Evolutionary conservation across 2,329 filamentous ascomycete genomes (phyloP).

Genomic region (Trichoderma asperellum): DNA sequence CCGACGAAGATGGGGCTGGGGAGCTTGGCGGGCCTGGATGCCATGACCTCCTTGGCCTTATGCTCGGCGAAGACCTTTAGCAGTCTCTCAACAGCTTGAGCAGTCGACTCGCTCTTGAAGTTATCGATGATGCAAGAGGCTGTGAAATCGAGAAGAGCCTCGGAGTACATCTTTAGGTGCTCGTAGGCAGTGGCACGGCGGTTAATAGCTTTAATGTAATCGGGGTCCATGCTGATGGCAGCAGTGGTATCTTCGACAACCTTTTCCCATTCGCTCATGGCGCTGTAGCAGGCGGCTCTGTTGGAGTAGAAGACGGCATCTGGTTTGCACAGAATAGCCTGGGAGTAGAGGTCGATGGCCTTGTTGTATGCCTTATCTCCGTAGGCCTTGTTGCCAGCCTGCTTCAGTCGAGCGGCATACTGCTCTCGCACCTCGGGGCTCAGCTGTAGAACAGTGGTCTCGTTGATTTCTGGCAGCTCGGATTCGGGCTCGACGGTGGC

Average conservation of each 20-base stretch:
- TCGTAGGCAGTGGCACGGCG: constrained; percentile 96
- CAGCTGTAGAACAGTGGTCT: constrained; percentile 57
- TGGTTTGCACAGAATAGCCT: constrained; percentile 94
- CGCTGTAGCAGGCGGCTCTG: constrained; percentile 95
- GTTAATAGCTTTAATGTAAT: constrained; percentile 98
- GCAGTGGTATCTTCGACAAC: constrained; percentile 97
- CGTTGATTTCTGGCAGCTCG: constrained; percentile 70
- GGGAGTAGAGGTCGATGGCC: constrained; percentile 92
- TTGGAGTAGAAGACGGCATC: constrained; percentile 99
- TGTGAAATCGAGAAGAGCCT: constrained; percentile 95
- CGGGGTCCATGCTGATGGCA: constrained; percentile 87
- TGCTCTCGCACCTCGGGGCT: constrained; percentile 74
- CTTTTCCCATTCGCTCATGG: constrained; percentile 89
- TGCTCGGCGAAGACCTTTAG: constrained; percentile 96
- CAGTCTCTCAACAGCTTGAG: constrained; percentile 86
- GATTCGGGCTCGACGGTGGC: constrained; percentile 62
- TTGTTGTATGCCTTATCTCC: constrained; percentile 90
- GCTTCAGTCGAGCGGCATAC: constrained; percentile 90
- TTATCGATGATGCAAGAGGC: constrained; percentile 98
- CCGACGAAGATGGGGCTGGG: constrained; percentile 96
- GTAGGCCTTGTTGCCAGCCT: constrained; percentile 94
- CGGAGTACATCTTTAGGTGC: constrained; percentile 86
- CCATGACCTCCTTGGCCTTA: constrained; percentile 88
- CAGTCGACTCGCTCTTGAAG: constrained; percentile 89
- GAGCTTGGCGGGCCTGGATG: constrained; percentile 82